phyloP scores from a whole-genome alignment of 345 rosid species.

The Gossypioides kirkii region DNA sequence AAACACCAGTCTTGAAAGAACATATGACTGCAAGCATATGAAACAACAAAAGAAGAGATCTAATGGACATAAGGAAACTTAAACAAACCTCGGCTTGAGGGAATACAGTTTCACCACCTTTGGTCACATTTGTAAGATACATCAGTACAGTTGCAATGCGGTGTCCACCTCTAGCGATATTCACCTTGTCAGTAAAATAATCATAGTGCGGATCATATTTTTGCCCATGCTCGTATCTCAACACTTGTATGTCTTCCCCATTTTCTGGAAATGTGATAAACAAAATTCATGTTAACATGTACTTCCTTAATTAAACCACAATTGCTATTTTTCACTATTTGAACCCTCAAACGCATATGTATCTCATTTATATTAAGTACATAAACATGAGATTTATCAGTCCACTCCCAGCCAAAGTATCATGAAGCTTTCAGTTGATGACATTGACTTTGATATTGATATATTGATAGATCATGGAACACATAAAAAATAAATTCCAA shows the following conservation, averaged over 20 bases:
- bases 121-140: conserved; percentile 81
- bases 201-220: conserved; percentile 87
- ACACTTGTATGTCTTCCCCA: conserved; percentile 89
- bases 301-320: background rate
- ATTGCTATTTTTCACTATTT: background rate
- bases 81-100: conserved; percentile 77
- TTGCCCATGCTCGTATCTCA: conserved; percentile 88
- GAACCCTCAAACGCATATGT: background rate
- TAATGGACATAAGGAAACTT: background rate
- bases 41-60: background rate
- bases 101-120: conserved; percentile 97
- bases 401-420: background rate
- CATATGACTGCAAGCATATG: background rate
- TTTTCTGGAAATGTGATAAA: conserved; percentile 47
- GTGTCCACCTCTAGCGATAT: conserved; percentile 94
- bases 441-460: background rate
- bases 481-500: background rate
- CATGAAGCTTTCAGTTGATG: background rate
- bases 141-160: conserved; percentile 79
- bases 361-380: background rate
- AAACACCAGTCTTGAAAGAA: conserved; percentile 5
- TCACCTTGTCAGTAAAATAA: conserved; percentile 84
- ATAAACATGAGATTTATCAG: background rate
- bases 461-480: background rate
- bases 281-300: background rate